A percentile compares a stretch with the other conserved stretches of the same genome.
Evolutionary conservation across 495 filamentous ascomycete species (phyloP).

Genomic region (Penicillium robsamsonii): DNA sequence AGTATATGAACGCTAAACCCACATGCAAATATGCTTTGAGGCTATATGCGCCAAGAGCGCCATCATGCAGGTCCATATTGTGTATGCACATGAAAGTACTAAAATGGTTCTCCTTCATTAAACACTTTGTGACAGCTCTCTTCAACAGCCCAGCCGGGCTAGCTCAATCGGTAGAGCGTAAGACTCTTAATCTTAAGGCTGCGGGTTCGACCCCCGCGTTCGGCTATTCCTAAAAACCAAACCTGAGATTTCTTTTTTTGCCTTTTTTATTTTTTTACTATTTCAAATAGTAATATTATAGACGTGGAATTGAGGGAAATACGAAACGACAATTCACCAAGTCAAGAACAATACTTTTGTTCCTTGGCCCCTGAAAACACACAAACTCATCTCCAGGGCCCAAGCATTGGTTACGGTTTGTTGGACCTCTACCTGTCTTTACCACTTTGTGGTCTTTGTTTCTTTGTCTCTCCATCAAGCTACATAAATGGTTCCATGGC

Average conservation of each 20-base stretch:
- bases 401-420: no score
- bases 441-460: background rate
- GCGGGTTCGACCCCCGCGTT: slow-evolving; percentile 59
- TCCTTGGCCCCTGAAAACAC: no score
- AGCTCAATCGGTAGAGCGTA: slow-evolving; percentile 84
- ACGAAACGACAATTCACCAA: no score
- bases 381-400: no score
- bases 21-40: background rate
- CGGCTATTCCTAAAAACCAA: slow-evolving; percentile 30
- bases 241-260: slow-evolving; percentile 1
- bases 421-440: no score
- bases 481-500: background rate
- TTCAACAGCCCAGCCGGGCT: slow-evolving; percentile 48
- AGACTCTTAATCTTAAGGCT: slow-evolving; percentile 79
- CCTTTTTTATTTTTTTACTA: background rate
- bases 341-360: no score
- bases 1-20: background rate
- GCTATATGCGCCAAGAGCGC: background rate
- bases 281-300: no score
- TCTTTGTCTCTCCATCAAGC: background rate
- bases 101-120: background rate
- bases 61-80: background rate
- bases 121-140: background rate
- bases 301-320: no score
- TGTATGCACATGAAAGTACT: background rate